Evolutionary conservation across 352 stramenopile genomes (phyloP).

Genomic region (Phytophthora pisi): DNA sequence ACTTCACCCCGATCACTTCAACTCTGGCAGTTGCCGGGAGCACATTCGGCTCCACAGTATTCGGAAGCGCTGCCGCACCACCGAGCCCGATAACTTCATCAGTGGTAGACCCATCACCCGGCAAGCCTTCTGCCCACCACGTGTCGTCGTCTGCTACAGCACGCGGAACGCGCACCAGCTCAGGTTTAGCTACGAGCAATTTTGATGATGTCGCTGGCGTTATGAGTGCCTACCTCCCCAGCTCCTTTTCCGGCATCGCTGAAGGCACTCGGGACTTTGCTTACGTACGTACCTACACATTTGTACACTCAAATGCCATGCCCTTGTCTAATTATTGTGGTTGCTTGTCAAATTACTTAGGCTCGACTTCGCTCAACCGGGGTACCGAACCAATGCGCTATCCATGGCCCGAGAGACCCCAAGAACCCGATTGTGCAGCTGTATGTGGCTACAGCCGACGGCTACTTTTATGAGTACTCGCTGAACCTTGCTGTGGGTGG

Average conservation of each 20-base stretch:
- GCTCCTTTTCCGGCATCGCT: constrained; percentile 77
- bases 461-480: constrained; percentile 90
- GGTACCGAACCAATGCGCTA: constrained; percentile 76
- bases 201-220: constrained; percentile 73
- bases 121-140: constrained; percentile 16
- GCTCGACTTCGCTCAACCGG: constrained; percentile 72
- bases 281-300: constrained; percentile 55
- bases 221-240: constrained; percentile 77
- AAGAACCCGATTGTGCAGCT: constrained; percentile 66
- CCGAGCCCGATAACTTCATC: constrained; percentile 12
- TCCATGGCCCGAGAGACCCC: constrained; percentile 72
- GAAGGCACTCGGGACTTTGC: constrained; percentile 89
- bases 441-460: constrained; percentile 80
- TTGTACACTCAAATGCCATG: not conserved
- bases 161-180: constrained; percentile 39
- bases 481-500: constrained; percentile 72
- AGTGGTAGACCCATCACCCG: constrained; percentile 18
- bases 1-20: constrained; percentile 77
- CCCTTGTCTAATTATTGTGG: not conserved
- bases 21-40: constrained; percentile 74
- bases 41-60: constrained; percentile 61
- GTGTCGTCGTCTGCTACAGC: constrained; percentile 8
- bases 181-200: constrained; percentile 50
- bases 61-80: constrained; percentile 35
- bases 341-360: constrained; percentile 28